These are phyloP conservation scores for Colletotrichum liriopes DNA, from an alignment of 2,329 filamentous ascomycete species.

Conservation along the genomic window DNA sequence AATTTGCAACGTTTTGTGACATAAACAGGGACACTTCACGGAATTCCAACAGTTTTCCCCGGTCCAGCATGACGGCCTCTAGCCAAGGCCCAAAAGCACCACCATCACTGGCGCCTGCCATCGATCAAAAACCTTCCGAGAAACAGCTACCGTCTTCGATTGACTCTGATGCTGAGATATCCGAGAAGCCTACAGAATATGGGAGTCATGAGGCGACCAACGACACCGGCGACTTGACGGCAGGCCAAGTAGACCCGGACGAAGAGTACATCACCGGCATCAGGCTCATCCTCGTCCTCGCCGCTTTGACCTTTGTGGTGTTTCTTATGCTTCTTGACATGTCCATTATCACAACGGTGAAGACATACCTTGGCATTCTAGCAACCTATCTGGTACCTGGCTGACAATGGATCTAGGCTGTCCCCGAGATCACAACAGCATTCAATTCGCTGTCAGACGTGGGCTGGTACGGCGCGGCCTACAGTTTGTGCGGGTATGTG, in stretches of 20 bases:
- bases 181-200: neutral
- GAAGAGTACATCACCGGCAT: conserved; percentile 50
- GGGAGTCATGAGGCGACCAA: neutral
- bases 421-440: conserved; percentile 65
- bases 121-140: neutral
- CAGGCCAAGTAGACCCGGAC: neutral
- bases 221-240: neutral
- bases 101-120: neutral
- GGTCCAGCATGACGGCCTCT: neutral
- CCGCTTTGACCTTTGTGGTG: conserved; percentile 57
- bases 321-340: conserved; percentile 67
- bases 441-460: conserved; percentile 67
- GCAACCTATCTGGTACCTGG: neutral
- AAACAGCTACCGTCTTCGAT: neutral
- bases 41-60: neutral
- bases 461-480: conserved; percentile 70
- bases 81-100: neutral
- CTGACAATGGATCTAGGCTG: conserved; percentile 52
- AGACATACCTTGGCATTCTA: conserved; percentile 15
- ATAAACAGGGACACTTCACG: neutral
- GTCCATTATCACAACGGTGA: conserved; percentile 67
- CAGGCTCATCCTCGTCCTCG: conserved; percentile 54
- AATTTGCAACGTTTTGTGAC: neutral
- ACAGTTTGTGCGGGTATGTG: conserved; percentile 60
- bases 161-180: neutral